A percentile compares a stretch with the other conserved stretches of the same genome.
Evolutionary conservation across 805 yeast genomes (phyloP).

Genomic region (Metschnikowia koreensis): DNA sequence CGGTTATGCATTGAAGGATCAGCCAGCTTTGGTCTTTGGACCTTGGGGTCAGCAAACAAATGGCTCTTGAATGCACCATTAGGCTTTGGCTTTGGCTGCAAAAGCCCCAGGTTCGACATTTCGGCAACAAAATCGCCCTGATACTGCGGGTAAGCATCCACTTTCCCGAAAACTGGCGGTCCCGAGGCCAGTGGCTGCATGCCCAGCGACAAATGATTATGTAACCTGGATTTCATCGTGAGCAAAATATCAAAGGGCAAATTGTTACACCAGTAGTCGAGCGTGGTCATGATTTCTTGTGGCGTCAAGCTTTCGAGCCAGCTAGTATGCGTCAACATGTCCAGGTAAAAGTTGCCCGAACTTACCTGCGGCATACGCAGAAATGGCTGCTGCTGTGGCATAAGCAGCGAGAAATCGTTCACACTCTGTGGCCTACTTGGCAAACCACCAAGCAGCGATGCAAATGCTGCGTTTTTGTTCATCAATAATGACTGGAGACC

Average conservation of each 20-base stretch:
- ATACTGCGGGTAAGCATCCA: constrained; percentile 7
- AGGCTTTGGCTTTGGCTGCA: constrained; percentile 20
- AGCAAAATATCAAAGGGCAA: constrained; percentile 52
- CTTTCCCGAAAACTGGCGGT: constrained; percentile 13
- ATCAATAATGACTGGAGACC: constrained; percentile 28
- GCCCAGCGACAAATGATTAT: constrained; percentile 29
- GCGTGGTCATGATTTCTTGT: constrained; percentile 51
- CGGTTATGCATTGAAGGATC: constrained; percentile 19
- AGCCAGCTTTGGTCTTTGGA: constrained; percentile 23
- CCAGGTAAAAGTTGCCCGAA: constrained; percentile 29
- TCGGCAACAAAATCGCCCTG: constrained; percentile 12
- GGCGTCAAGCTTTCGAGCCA: constrained; percentile 37
- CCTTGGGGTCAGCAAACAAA: constrained; percentile 18
- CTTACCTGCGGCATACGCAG: constrained; percentile 1
- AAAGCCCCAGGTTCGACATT: constrained; percentile 10
- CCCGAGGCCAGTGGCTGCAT: constrained; percentile 2
- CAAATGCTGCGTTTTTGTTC: constrained; percentile 22
- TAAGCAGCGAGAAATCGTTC: constrained; percentile 30
- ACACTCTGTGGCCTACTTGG: constrained; percentile 46
- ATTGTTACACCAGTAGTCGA: constrained; percentile 51
- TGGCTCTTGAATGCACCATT: constrained; percentile 16
- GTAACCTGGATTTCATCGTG: constrained; percentile 49
- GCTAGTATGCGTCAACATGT: constrained; percentile 46
- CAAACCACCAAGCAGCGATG: constrained; percentile 28
- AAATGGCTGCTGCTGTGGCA: constrained; percentile 12